Evolutionary conservation across 2,329 filamentous ascomycete genomes (phyloP).

Genomic region (Teratosphaeria epicoccoides): DNA sequence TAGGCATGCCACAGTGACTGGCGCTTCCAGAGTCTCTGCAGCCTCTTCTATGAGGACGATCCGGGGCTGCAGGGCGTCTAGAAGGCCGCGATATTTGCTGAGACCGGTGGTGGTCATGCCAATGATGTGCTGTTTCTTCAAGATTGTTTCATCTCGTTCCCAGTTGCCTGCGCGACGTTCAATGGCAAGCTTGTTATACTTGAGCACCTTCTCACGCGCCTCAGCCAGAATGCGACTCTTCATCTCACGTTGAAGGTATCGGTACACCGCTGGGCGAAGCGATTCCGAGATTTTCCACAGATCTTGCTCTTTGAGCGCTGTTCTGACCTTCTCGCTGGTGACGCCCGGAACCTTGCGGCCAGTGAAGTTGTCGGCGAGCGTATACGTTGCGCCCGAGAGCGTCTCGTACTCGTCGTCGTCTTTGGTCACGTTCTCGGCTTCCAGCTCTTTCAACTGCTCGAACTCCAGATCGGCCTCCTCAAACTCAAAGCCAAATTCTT

Average conservation of each 20-base stretch:
- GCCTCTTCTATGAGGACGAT: slow-evolving; percentile 70
- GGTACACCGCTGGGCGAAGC: slow-evolving; percentile 56
- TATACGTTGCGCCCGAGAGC: slow-evolving; percentile 23
- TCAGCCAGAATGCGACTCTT: slow-evolving; percentile 38
- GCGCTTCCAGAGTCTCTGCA: slow-evolving; percentile 62
- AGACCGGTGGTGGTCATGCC: slow-evolving; percentile 71
- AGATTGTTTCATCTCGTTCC: slow-evolving; percentile 48
- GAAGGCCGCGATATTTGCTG: slow-evolving; percentile 64
- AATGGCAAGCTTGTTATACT: slow-evolving; percentile 41
- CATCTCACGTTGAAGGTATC: slow-evolving; percentile 47
- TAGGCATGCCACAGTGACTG: slow-evolving; percentile 49
- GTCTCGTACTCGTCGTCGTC: slow-evolving; percentile 30
- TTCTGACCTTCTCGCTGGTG: slow-evolving; percentile 26
- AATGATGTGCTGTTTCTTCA: slow-evolving; percentile 50
- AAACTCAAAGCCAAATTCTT: slow-evolving; percentile 43
- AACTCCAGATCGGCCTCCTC: slow-evolving; percentile 52
- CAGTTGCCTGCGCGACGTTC: slow-evolving; percentile 48
- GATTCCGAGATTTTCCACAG: slow-evolving; percentile 49
- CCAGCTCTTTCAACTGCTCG: slow-evolving; percentile 50
- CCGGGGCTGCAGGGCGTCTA: slow-evolving; percentile 55
- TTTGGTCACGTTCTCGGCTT: slow-evolving; percentile 45
- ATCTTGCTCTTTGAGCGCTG: slow-evolving; percentile 37
- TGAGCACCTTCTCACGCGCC: slow-evolving; percentile 41
- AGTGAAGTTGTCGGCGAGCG: slow-evolving; percentile 32
- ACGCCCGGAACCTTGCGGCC: slow-evolving; percentile 18